Evolutionary conservation across 1,284 basidiomycete genomes (phyloP), one percentile per base, ranked within the genome.

Genomic region (Puccinia coronata): DNA sequence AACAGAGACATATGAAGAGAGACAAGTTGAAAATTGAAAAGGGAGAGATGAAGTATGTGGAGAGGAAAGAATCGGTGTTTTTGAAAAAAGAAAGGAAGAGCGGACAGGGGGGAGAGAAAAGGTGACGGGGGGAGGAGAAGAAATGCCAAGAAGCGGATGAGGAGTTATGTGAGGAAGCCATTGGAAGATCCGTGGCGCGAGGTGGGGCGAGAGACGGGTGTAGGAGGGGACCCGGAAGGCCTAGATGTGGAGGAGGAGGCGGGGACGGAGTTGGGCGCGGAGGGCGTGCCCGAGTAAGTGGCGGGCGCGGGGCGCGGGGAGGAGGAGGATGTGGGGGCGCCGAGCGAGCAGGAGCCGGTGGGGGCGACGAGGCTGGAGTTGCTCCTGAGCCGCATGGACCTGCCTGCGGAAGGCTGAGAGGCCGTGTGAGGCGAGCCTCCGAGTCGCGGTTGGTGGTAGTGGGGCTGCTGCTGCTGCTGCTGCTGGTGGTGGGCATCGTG

Each of bases 71-170:
- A 69, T 9, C 20, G 11, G 23, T 5, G 28, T n/a, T n/a, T n/a
- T n/a, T n/a, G n/a, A n/a, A n/a, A n/a, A n/a, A n/a, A n/a, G n/a
- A n/a, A 49, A 69, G 9, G 36, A 43, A 47, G 16, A 69, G 20
- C 23, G 34, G 12, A 43, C 5, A 3, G 34, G 23, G 25, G 28
- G 25, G 20, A 36, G 28, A 69, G 65, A 67, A 2, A 67, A 25
- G 25, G 25, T 43, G 18, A 43, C 20, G 16, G 28, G 25, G 39
- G 25, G 28, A 69, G 25, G n/a, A 43, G 0, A 18, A 47, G n/a
- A 20, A 69, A 61, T n/a, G n/a, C n/a, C 31, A 61, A 61, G 59
- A 61, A 34, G 59, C 59, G 31, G 59, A 61, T 12, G 31, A 61
- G 20, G 59, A 61, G 34, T 61, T 61, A 34, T 34, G 28, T 20